Conservation (phyloP, 805 yeast genomes). For the Saturnispora mendoncae region DNA sequence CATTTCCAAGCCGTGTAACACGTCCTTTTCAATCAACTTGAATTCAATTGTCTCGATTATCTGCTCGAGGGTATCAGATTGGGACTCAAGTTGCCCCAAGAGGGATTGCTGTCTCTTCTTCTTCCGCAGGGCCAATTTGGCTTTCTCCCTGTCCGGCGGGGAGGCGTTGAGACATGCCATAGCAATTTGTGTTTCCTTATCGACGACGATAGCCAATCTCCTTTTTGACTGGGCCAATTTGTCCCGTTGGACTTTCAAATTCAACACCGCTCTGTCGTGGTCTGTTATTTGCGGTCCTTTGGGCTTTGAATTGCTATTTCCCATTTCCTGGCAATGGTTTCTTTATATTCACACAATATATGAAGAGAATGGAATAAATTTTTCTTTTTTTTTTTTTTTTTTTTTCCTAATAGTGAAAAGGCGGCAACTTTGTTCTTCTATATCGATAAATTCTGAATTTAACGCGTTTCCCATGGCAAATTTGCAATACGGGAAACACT, state of each 20-base stretch:
- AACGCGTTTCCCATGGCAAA: not conserved
- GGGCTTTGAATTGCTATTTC: constrained; percentile 15
- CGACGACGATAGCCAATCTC: constrained; percentile 47
- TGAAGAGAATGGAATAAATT: not conserved
- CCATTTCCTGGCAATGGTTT: no score
- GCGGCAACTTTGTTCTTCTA: no score
- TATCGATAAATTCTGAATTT: no score
- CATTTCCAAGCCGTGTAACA: constrained; percentile 65
- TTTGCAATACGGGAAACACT: constrained; percentile 22
- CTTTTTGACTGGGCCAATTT: constrained; percentile 64
- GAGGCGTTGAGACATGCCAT: constrained; percentile 42
- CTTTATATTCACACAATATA: no score
- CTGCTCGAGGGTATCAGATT: constrained; percentile 69
- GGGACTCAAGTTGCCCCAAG: constrained; percentile 64
- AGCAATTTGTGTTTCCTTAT: constrained; percentile 56
- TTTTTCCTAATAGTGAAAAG: no score
- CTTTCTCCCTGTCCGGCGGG: constrained; percentile 42
- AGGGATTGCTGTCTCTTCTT: constrained; percentile 74
- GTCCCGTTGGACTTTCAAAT: constrained; percentile 83
- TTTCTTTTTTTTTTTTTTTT: not conserved
- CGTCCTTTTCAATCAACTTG: constrained; percentile 81
- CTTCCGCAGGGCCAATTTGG: constrained; percentile 61
- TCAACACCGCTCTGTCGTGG: constrained; percentile 80
- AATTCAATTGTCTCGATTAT: constrained; percentile 78
- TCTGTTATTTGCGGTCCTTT: constrained; percentile 60